These are phyloP conservation scores for Daldinia sp. DNA, from an alignment of 2,329 filamentous ascomycete genomes.

Conservation along the genomic window DNA sequence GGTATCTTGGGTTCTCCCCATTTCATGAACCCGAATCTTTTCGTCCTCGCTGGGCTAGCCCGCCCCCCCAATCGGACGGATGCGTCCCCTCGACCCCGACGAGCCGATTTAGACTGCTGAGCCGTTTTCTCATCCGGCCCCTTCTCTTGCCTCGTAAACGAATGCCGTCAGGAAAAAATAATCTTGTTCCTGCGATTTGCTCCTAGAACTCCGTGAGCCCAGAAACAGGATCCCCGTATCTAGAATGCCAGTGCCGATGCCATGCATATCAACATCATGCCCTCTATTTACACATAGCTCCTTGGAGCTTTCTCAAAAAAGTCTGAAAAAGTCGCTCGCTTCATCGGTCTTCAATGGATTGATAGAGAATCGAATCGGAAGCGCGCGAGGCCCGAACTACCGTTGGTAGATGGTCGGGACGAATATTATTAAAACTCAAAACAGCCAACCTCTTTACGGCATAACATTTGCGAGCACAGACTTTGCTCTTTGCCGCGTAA, in stretches of 20 bases:
- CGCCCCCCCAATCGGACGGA: slow-evolving; percentile 50
- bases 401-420: slow-evolving; percentile 23
- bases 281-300: slow-evolving; percentile 62
- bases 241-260: slow-evolving; percentile 63
- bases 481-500: slow-evolving; percentile 64
- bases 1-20: slow-evolving; percentile 40
- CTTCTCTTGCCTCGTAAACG: slow-evolving; percentile 56
- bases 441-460: slow-evolving; percentile 53
- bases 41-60: slow-evolving; percentile 53
- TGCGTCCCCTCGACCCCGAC: slow-evolving; percentile 41
- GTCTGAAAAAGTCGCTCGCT: slow-evolving; percentile 47
- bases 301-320: slow-evolving; percentile 52
- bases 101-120: slow-evolving; percentile 31
- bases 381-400: slow-evolving; percentile 33
- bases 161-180: slow-evolving; percentile 58
- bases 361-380: slow-evolving; percentile 50
- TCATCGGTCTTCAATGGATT: slow-evolving; percentile 48
- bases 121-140: slow-evolving; percentile 29
- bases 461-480: slow-evolving; percentile 59
- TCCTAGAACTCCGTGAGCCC: slow-evolving; percentile 62
- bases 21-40: slow-evolving; percentile 41
- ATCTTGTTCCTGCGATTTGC: slow-evolving; percentile 56
- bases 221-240: slow-evolving; percentile 57
- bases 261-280: slow-evolving; percentile 64
- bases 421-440: slow-evolving; percentile 41